phyloP scores from a whole-genome alignment of 768 basidiomycete genomes.

The Trametes sanguinea region DNA sequence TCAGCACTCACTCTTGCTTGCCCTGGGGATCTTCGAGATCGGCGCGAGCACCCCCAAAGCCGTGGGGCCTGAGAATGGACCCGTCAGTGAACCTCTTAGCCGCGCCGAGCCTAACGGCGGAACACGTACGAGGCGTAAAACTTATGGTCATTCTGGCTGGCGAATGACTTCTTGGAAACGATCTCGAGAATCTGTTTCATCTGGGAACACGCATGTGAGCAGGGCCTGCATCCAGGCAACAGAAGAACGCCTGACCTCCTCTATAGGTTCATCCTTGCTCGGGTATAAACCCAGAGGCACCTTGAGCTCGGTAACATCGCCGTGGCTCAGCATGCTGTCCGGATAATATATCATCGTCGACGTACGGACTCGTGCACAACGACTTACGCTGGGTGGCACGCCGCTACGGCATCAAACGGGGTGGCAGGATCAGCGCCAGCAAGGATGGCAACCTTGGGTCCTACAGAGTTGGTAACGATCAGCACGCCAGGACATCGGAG shows the following conservation, averaged over 20 bases:
- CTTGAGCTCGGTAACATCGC: slow-evolving; percentile 51
- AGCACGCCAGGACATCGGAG: not conserved
- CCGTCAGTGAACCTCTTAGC: not conserved
- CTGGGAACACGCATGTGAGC: slow-evolving; percentile 29
- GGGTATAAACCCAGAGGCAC: slow-evolving; percentile 59
- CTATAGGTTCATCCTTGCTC: slow-evolving; percentile 57
- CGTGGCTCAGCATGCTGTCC: slow-evolving; percentile 49
- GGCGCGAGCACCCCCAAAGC: slow-evolving; percentile 64
- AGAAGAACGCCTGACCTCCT: slow-evolving; percentile 45
- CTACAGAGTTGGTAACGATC: slow-evolving; percentile 27
- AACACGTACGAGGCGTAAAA: slow-evolving; percentile 39
- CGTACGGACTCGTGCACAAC: not conserved
- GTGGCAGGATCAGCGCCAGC: slow-evolving; percentile 40
- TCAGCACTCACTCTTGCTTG: slow-evolving; percentile 48
- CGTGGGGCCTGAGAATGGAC: slow-evolving; percentile 50
- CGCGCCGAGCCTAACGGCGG: not conserved
- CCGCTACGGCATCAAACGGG: slow-evolving; percentile 50
- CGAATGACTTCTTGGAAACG: slow-evolving; percentile 52
- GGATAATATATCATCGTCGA: not conserved
- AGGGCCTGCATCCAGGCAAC: not conserved
- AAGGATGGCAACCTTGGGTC: slow-evolving; percentile 51
- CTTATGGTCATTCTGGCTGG: slow-evolving; percentile 50
- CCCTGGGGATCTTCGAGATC: slow-evolving; percentile 58
- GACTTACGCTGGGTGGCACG: slow-evolving; percentile 60
- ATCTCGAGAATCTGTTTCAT: slow-evolving; percentile 51